A percentile compares a stretch with the other conserved stretches of the same genome.
phyloP scores from a whole-genome alignment of 768 basidiomycete genomes.

The Collybiopsis confluens region DNA sequence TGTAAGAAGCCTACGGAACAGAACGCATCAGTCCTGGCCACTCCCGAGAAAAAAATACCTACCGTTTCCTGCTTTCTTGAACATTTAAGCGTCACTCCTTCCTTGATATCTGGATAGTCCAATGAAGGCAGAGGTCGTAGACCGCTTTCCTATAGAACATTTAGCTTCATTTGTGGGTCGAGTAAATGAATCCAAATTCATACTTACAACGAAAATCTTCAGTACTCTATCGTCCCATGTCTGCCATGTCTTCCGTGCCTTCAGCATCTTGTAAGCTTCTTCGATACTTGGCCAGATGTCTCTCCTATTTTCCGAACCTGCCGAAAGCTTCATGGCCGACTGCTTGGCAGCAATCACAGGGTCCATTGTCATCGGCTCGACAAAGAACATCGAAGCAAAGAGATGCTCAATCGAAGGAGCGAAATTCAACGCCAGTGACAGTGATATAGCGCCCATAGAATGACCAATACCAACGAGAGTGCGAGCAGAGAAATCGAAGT shows the following conservation, averaged over 20 bases:
- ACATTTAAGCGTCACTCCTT: constrained; percentile 48
- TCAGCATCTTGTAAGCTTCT: constrained; percentile 38
- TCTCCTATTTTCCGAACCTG: constrained; percentile 12
- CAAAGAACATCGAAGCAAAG: constrained; percentile 36
- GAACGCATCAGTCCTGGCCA: background rate
- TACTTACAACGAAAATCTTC: constrained; percentile 35
- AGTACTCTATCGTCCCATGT: constrained; percentile 48
- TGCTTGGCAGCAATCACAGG: background rate
- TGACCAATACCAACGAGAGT: constrained; percentile 50
- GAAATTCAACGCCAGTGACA: background rate
- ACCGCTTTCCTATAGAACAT: background rate
- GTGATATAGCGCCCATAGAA: constrained; percentile 42
- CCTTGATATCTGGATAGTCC: constrained; percentile 35
- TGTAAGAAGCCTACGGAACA: constrained; percentile 35
- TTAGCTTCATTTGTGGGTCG: background rate
- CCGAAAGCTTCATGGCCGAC: background rate
- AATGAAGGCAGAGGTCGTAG: constrained; percentile 4
- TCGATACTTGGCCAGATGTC: constrained; percentile 49
- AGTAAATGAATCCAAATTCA: background rate
- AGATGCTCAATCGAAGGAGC: constrained; percentile 17
- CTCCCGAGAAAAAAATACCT: background rate
- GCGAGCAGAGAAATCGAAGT: constrained; percentile 19
- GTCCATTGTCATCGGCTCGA: constrained; percentile 41
- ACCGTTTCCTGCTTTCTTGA: constrained; percentile 42
- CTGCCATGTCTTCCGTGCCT: constrained; percentile 35